Conservation (phyloP, 2,329 filamentous ascomycete species). For the Fusarium brevicatenulatum region DNA sequence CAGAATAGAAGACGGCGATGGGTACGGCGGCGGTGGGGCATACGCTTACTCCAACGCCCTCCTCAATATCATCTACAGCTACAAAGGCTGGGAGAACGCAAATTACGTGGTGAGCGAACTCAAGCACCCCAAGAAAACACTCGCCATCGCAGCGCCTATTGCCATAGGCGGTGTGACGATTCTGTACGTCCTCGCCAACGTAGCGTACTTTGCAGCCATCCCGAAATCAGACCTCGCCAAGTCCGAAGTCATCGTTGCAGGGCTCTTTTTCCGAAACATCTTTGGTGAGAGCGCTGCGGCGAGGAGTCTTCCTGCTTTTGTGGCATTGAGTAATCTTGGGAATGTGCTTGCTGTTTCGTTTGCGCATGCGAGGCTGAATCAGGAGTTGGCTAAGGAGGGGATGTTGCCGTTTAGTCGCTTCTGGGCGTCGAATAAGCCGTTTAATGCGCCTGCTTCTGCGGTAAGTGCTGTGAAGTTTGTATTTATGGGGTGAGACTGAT, state of each 20-base stretch:
- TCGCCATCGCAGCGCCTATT: slow-evolving; percentile 65
- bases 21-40: slow-evolving; percentile 59
- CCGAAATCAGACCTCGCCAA: slow-evolving; percentile 66
- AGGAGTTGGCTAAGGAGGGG: slow-evolving; percentile 76
- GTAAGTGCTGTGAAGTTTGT: slow-evolving; percentile 44
- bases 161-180: slow-evolving; percentile 68
- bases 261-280: slow-evolving; percentile 69
- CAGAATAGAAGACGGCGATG: slow-evolving; percentile 53
- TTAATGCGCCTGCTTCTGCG: slow-evolving; percentile 69
- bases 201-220: slow-evolving; percentile 73
- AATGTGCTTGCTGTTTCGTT: slow-evolving; percentile 72
- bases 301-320: slow-evolving; percentile 62
- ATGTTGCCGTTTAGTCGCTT: slow-evolving; percentile 72
- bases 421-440: slow-evolving; percentile 76
- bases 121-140: slow-evolving; percentile 63
- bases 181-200: slow-evolving; percentile 71
- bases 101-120: slow-evolving; percentile 71
- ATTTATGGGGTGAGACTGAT: slow-evolving; percentile 7
- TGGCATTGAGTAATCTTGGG: slow-evolving; percentile 69
- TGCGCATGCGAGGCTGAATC: slow-evolving; percentile 67
- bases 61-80: slow-evolving; percentile 68
- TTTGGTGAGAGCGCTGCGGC: slow-evolving; percentile 66
- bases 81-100: slow-evolving; percentile 72
- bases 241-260: slow-evolving; percentile 69
- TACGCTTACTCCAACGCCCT: slow-evolving; percentile 67